phyloP scores from a whole-genome alignment of 108 stramenopile genomes.

The Cylindrotheca closterium region DNA sequence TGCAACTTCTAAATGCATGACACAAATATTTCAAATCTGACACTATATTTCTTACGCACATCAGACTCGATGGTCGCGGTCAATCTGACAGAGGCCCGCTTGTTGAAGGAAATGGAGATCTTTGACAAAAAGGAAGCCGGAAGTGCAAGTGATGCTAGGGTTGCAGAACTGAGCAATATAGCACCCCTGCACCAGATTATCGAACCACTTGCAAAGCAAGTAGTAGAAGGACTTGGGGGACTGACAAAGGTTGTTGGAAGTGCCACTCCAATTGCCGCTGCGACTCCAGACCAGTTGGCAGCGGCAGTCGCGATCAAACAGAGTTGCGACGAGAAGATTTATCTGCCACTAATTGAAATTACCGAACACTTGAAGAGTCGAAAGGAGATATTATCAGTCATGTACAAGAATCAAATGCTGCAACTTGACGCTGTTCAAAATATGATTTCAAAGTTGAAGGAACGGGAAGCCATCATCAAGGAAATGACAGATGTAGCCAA shows the following conservation, averaged over 20 bases:
- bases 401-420: constrained; percentile 44
- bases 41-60: background rate
- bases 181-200: constrained; percentile 50
- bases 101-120: constrained; percentile 47
- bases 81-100: constrained; percentile 66
- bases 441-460: constrained; percentile 35
- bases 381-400: constrained; percentile 34
- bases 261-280: constrained; percentile 44
- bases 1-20: background rate
- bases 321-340: constrained; percentile 61
- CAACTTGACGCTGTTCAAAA: constrained; percentile 47
- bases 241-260: constrained; percentile 76
- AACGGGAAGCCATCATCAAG: constrained; percentile 27
- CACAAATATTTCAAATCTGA: background rate
- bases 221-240: constrained; percentile 49
- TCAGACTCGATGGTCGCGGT: constrained; percentile 39
- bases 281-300: constrained; percentile 60
- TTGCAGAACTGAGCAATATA: constrained; percentile 39
- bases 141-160: constrained; percentile 30
- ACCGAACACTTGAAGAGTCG: constrained; percentile 44
- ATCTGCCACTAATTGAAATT: constrained; percentile 69
- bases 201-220: constrained; percentile 47
- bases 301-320: constrained; percentile 54
- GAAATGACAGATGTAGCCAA: constrained; percentile 40
- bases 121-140: constrained; percentile 21